These are phyloP conservation scores for Trichomonascaceae sp. DNA, from an alignment of 1,139 yeast genomes.

Conservation along the genomic window DNA sequence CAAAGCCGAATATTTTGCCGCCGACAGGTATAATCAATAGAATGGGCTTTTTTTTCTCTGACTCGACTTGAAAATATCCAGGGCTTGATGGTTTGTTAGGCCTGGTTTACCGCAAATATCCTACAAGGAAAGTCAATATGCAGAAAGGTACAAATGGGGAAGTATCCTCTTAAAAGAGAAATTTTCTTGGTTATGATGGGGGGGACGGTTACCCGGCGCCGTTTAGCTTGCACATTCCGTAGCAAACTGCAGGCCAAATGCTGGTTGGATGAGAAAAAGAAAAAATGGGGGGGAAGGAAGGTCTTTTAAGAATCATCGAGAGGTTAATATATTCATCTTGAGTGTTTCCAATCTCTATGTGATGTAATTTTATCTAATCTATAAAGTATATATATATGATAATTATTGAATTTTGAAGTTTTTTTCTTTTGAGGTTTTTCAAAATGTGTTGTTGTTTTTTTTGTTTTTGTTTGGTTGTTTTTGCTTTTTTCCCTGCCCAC, in stretches of 20 bases:
- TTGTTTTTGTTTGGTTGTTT: background rate
- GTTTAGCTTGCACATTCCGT: background rate
- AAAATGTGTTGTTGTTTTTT: no score
- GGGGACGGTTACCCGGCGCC: constrained; percentile 6
- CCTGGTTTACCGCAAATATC: constrained; percentile 3
- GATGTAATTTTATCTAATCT: background rate
- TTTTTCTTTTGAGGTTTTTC: background rate
- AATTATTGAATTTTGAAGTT: background rate
- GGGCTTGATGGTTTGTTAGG: background rate
- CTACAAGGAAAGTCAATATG: constrained; percentile 11
- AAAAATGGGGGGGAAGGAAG: background rate
- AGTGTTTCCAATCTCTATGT: no score
- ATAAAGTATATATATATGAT: no score
- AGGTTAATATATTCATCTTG: no score
- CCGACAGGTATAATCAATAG: background rate
- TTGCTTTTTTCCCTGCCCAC: background rate
- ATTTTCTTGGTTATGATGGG: constrained; percentile 9
- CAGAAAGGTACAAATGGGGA: constrained; percentile 11
- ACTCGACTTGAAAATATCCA: background rate
- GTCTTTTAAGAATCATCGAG: no score
- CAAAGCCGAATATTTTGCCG: background rate
- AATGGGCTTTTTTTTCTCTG: background rate
- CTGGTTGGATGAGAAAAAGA: background rate
- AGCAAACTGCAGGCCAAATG: background rate
- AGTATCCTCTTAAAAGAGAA: constrained; percentile 10